Evolutionary conservation across 2,329 filamentous ascomycete genomes (phyloP).

Genomic region (Lachnellula hyalina): DNA sequence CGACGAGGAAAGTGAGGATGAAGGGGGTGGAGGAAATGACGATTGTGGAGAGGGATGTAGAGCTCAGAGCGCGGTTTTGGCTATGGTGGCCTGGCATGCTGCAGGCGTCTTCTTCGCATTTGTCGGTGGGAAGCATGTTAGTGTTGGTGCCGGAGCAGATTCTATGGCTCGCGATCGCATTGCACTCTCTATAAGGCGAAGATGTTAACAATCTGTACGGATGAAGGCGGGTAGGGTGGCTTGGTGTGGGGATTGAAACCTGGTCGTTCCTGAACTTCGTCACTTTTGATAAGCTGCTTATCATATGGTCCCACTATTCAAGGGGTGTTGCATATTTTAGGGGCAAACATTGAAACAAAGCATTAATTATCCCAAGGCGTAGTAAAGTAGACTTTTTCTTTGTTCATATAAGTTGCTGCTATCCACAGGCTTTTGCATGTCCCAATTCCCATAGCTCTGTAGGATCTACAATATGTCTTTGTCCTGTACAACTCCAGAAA

Average conservation of each 20-base stretch:
- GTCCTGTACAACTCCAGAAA: background rate
- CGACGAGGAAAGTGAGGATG: constrained; percentile 60
- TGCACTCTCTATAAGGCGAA: background rate
- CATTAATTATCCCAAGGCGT: background rate
- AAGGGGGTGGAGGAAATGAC: constrained; percentile 64
- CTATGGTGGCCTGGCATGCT: constrained; percentile 13
- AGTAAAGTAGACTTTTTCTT: background rate
- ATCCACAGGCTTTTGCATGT: background rate
- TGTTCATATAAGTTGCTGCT: background rate
- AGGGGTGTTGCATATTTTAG: background rate
- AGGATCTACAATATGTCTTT: background rate
- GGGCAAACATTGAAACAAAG: background rate
- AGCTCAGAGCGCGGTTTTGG: constrained; percentile 15
- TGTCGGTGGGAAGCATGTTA: constrained; percentile 29
- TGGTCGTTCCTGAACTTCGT: background rate
- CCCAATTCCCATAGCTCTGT: background rate
- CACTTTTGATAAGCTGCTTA: background rate
- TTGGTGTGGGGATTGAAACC: background rate
- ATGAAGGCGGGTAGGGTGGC: background rate
- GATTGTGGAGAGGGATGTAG: constrained; percentile 38
- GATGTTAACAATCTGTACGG: background rate
- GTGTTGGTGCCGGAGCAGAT: constrained; percentile 14
- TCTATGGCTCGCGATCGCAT: constrained; percentile 8
- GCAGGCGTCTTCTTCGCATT: constrained; percentile 26
- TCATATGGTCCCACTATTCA: background rate